Evolutionary conservation across 2,329 filamentous ascomycete species (phyloP).

Genomic region (Fonsecaea pugnacius): DNA sequence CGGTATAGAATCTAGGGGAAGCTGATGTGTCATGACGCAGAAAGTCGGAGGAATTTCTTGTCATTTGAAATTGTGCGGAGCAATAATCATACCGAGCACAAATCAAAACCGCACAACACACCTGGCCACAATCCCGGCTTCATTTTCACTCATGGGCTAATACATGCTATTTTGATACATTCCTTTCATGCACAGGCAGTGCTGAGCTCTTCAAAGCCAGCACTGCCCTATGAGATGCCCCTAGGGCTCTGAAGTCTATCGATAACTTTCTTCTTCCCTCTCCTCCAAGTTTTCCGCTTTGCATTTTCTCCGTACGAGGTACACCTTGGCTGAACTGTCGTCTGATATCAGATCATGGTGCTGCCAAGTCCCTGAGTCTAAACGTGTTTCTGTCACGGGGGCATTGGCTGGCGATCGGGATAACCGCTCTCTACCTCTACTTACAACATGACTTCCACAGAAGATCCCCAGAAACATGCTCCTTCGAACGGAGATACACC

Average conservation of each 20-base stretch:
- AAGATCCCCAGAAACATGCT: neutral
- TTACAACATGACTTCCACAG: conserved; percentile 21
- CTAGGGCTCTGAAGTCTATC: neutral
- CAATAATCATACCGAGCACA: no score
- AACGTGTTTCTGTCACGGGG: neutral
- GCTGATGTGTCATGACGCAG: no score
- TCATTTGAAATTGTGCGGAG: neutral
- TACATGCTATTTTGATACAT: neutral
- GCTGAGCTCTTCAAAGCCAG: neutral
- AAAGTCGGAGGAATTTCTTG: no score
- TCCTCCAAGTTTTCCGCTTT: neutral
- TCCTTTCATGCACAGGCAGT: neutral
- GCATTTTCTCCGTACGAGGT: neutral
- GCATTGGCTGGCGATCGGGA: neutral
- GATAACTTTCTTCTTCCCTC: neutral
- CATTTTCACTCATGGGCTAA: neutral
- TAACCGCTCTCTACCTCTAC: neutral
- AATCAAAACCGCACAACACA: no score
- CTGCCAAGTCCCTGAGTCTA: neutral
- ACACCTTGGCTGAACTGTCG: neutral
- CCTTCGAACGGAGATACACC: neutral
- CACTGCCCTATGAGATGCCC: neutral
- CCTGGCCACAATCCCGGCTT: no score
- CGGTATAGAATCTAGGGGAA: no score
- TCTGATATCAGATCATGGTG: neutral